phyloP scores from a whole-genome alignment of 208 protist genomes.

The Entamoeba nuttalli region DNA sequence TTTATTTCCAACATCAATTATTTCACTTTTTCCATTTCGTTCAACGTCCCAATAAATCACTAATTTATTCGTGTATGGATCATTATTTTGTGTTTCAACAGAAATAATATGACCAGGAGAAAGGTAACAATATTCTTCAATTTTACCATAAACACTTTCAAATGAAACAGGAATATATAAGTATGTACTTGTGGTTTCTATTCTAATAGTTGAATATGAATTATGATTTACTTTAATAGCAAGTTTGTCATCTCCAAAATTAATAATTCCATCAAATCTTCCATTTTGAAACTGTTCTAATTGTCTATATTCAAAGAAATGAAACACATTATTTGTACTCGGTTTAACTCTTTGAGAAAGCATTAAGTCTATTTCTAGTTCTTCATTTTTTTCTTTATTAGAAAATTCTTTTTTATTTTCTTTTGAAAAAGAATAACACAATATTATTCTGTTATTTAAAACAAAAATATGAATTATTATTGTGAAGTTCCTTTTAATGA shows the following conservation, averaged over 20 bases:
- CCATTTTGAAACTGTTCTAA: neutral
- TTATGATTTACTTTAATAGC: neutral
- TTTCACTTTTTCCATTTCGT: neutral
- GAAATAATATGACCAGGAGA: neutral
- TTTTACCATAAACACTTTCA: neutral
- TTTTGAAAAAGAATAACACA: neutral
- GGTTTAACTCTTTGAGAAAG: neutral
- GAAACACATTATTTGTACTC: neutral
- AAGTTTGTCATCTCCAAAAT: neutral
- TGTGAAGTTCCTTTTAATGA: neutral
- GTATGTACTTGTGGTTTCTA: neutral
- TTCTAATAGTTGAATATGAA: neutral
- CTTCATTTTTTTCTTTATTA: neutral
- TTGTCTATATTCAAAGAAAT: neutral
- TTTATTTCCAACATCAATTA: neutral
- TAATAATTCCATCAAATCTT: neutral
- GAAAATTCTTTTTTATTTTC: neutral
- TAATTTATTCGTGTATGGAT: neutral
- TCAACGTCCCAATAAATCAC: neutral
- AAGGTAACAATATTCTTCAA: neutral
- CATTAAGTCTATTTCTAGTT: neutral
- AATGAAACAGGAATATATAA: neutral
- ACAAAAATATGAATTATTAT: neutral
- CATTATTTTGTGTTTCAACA: neutral
- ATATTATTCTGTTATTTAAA: too few relatives aligned